Evolutionary conservation across 2,329 filamentous ascomycete species (phyloP), one percentile per base, ranked within the genome.

Genomic region (Alternaria incomplexa): DNA sequence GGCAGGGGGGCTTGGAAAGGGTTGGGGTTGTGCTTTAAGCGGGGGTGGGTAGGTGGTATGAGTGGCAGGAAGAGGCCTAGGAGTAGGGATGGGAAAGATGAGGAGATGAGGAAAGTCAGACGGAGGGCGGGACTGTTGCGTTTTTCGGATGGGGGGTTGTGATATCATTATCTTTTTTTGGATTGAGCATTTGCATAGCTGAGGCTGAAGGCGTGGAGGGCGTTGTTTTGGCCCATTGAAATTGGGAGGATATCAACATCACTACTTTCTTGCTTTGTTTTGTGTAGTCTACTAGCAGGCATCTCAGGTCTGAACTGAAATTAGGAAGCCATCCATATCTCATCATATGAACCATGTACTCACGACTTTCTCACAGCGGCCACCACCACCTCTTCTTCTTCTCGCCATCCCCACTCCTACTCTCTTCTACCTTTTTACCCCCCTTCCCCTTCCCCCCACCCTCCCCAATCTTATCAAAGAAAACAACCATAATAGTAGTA

Each of bases 401-500:
- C 52, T 71, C 61, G 59, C 60, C 58, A 66, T 43, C 64, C 63
- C 64, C 61, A 63, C 69, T 66, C 70, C 32, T 60, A 56, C 47
- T 28, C 54, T 66, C 63, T 64, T 67, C 47, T 46, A 59, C 53
- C 45, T 62, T 23, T 50, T 44, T 48, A 36, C 40, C 44, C 54
- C 56, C 15, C 17, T 45, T 44, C 47, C 26, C 26, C 17, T 36
- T 10, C 22, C 25, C 40, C 22, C 30, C 15, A 4, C 22, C 40
- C 23, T 50, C 56, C 1, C 54, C 28, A 76, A 28, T 40, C n/a
- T 65, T 82, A 3, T 81, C 83, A 69, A 88, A 88, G 79, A 88
- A 83, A 25, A 85, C 81, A 3, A 87, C 85, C 69, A 86, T 81
- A 8, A 86, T 79, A 1, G 84, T 85, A 9, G 83, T 83, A 70